These are phyloP conservation scores for Lachancea waltii DNA, from an alignment of 805 yeast genomes.

Conservation along the genomic window DNA sequence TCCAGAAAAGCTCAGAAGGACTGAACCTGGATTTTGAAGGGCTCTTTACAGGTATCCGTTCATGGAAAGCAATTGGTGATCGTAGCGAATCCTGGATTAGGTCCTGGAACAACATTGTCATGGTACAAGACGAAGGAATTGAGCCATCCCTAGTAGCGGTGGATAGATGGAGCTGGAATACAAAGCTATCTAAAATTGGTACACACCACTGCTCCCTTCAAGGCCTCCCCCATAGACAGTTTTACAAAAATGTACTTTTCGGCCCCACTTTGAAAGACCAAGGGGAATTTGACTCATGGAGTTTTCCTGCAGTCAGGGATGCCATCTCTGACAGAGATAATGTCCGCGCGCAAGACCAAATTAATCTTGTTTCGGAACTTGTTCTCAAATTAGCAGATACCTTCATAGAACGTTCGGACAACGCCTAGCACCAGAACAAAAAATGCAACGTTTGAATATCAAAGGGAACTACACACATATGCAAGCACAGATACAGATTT, in stretches of 20 bases:
- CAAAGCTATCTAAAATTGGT: constrained; percentile 52
- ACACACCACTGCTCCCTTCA: constrained; percentile 42
- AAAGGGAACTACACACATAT: not conserved
- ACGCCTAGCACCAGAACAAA: not conserved
- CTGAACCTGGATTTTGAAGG: constrained; percentile 31
- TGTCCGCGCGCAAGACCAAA: constrained; percentile 47
- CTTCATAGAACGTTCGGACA: constrained; percentile 27
- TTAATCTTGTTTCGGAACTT: constrained; percentile 38
- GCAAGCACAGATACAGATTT: no score
- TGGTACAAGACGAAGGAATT: constrained; percentile 44
- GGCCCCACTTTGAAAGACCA: constrained; percentile 66
- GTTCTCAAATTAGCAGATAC: constrained; percentile 29
- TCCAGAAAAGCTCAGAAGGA: constrained; percentile 29
- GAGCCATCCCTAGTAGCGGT: constrained; percentile 71
- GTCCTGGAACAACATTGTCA: constrained; percentile 57
- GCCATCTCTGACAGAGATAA: constrained; percentile 46
- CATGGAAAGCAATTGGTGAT: constrained; percentile 40
- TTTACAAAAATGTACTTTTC: constrained; percentile 59
- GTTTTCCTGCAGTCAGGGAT: constrained; percentile 76
- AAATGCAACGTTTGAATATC: not conserved
- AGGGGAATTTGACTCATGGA: constrained; percentile 45
- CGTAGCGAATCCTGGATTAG: constrained; percentile 49
- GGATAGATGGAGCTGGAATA: constrained; percentile 76
- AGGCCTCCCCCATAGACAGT: constrained; percentile 47
- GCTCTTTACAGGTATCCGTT: constrained; percentile 28